Evolutionary conservation across 2,329 filamentous ascomycete genomes (phyloP), one percentile per base, ranked within the genome.

Genomic region (Cladophialophora exuberans): DNA sequence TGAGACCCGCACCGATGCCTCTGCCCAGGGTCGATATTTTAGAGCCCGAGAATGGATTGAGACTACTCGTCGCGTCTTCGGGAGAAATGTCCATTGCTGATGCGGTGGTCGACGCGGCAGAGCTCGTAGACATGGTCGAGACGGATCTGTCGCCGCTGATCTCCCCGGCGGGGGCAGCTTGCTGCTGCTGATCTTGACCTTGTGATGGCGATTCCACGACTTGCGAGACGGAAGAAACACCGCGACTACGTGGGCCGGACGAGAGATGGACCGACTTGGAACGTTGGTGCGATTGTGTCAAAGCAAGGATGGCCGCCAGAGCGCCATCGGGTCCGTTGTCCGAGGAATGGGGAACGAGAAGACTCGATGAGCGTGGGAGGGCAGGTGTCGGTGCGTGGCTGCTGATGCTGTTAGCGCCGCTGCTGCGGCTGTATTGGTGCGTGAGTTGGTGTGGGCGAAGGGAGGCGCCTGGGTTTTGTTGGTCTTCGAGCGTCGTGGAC

Each of bases 1-100:
- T 76, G 23, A 76, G 58, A 2, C 73, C 73, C 18, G 70, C 72
- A 10, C 73, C 73, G 13, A 76, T 66, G 1, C 74, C 74, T 56
- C 71, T 62, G 3, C 72, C 72, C 48, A 76, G 67, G 15, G 72
- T 70, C 6, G 70, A 68, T 59, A 75, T 38, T 23, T 57, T 61
- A 25, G 38, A 54, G 3, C 46, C 57, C 4, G 59, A 53, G 55
- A 61, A 63, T 10, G 62, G 62, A 25, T 60, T 59, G 9, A 64
- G 43, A 7, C 33, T 28, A 15, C 25, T 38, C 25, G 54, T 56
- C 20, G 63, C 61, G 4, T 58, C 62, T 31, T 39, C 53, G 25
- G 38, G 15, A 17, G n/a, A 39, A 15, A 9, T 33, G 25, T 7
- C 38, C 30, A 20, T 33, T 35, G 51, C 20, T 2, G 43, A 6